A percentile compares a stretch with the other conserved stretches of the same genome.
phyloP scores from a whole-genome alignment of 2,329 filamentous ascomycete species.

The Shiraia bambusicola region DNA sequence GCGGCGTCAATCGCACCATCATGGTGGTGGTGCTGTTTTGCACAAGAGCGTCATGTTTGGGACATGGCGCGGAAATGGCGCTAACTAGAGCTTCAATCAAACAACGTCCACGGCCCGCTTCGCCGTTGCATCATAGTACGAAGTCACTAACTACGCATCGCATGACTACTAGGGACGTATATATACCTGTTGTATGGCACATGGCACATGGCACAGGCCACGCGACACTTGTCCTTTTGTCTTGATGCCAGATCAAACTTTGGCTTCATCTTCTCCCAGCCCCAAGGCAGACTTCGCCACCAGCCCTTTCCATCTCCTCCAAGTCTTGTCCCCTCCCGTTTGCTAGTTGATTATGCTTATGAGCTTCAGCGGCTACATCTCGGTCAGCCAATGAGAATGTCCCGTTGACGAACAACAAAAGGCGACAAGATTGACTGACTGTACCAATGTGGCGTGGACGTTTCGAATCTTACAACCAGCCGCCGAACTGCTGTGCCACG shows the following conservation, averaged over 20 bases:
- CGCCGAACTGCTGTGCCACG: slow-evolving; percentile 17
- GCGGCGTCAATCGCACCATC: slow-evolving; percentile 41
- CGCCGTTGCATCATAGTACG: neutral
- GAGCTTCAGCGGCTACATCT: neutral
- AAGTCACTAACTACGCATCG: too few relatives aligned
- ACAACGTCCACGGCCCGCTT: slow-evolving; percentile 3
- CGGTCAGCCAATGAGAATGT: neutral
- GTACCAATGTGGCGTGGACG: slow-evolving; percentile 10
- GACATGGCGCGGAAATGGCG: slow-evolving; percentile 10
- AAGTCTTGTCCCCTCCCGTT: too few relatives aligned
- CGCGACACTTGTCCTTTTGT: too few relatives aligned
- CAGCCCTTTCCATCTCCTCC: too few relatives aligned
- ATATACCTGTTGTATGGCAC: too few relatives aligned
- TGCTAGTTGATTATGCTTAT: too few relatives aligned
- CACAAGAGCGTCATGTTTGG: slow-evolving; percentile 16
- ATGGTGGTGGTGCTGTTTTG: slow-evolving; percentile 24
- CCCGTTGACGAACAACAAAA: neutral
- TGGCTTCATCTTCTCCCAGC: too few relatives aligned
- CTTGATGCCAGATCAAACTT: too few relatives aligned
- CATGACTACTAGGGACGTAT: neutral
- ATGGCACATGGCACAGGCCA: too few relatives aligned
- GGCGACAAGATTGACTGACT: neutral
- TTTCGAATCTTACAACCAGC: slow-evolving; percentile 6
- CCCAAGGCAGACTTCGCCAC: too few relatives aligned
- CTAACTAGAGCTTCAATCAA: slow-evolving; percentile 4